These are phyloP conservation scores for Sanguinoderma infundibulare DNA, from an alignment of 1,284 basidiomycete genomes.

Conservation along the genomic window DNA sequence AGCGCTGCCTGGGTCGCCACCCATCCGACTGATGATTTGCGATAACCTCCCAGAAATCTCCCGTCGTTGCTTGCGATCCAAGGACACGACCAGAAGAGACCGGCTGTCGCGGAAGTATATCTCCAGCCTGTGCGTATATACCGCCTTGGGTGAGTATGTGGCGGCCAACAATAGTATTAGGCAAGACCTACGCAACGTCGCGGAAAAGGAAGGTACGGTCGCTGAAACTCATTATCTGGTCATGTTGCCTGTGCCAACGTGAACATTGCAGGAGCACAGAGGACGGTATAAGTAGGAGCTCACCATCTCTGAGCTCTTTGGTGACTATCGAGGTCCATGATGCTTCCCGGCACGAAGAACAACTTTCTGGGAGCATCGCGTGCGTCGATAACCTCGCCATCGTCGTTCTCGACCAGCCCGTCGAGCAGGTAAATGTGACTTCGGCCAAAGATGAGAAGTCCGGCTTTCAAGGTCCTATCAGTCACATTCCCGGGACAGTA, in stretches of 20 bases:
- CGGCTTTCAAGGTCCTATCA: conserved; percentile 53
- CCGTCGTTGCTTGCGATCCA: conserved; percentile 68
- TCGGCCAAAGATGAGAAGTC: conserved; percentile 85
- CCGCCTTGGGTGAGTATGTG: neutral
- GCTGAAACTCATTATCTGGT: conserved; percentile 78
- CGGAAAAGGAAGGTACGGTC: conserved; percentile 89
- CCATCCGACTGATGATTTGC: conserved; percentile 45
- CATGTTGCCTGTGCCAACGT: conserved; percentile 69
- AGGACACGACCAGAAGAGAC: conserved; percentile 81
- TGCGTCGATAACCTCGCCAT: conserved; percentile 90
- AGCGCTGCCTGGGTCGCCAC: conserved; percentile 45
- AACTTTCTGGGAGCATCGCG: conserved; percentile 84
- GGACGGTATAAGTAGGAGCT: conserved; percentile 21
- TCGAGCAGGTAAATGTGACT: conserved; percentile 92
- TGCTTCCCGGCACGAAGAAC: conserved; percentile 85
- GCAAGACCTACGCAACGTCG: conserved; percentile 77
- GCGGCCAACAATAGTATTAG: neutral
- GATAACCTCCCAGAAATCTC: conserved; percentile 69
- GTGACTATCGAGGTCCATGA: conserved; percentile 77
- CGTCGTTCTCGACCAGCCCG: conserved; percentile 87
- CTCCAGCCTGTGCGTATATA: conserved; percentile 63
- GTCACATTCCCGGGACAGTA: neutral
- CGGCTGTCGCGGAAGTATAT: conserved; percentile 90
- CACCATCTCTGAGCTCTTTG: conserved; percentile 83
- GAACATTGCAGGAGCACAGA: neutral